Evolutionary conservation across 768 basidiomycete species (phyloP).

Genomic region (Agaricus blazei): DNA sequence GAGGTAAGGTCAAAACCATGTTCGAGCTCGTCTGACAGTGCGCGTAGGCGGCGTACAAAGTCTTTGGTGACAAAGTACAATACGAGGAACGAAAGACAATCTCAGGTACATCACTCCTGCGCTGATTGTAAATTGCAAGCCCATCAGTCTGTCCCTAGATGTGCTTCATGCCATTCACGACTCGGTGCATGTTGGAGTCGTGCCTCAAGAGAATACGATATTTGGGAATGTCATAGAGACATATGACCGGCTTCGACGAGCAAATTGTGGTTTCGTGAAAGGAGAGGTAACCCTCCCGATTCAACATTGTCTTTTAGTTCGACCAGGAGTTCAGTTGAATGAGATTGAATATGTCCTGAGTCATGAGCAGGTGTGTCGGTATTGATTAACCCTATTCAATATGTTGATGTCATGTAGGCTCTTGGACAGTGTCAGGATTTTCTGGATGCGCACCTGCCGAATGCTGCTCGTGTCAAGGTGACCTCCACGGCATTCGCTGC

Average conservation of each 20-base stretch:
- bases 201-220: conserved; percentile 79
- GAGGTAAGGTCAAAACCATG: conserved; percentile 24
- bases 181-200: conserved; percentile 48
- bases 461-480: conserved; percentile 47
- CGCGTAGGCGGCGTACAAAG: conserved; percentile 34
- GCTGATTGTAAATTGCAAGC: not conserved
- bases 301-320: conserved; percentile 66
- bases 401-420: conserved; percentile 38
- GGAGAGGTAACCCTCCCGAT: conserved; percentile 58
- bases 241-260: conserved; percentile 56
- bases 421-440: conserved; percentile 75
- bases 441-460: conserved; percentile 47
- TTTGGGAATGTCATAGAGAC: conserved; percentile 73
- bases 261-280: conserved; percentile 44
- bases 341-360: conserved; percentile 61
- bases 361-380: conserved; percentile 65
- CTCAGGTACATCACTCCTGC: conserved; percentile 19
- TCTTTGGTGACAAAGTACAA: conserved; percentile 25
- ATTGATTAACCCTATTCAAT: not conserved
- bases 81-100: conserved; percentile 33
- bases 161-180: conserved; percentile 47
- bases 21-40: not conserved
- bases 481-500: conserved; percentile 75
- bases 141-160: conserved; percentile 30
- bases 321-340: conserved; percentile 47